These are phyloP conservation scores for Gillenia trifoliata DNA, from an alignment of 306 rosid species.

Conservation along the genomic window DNA sequence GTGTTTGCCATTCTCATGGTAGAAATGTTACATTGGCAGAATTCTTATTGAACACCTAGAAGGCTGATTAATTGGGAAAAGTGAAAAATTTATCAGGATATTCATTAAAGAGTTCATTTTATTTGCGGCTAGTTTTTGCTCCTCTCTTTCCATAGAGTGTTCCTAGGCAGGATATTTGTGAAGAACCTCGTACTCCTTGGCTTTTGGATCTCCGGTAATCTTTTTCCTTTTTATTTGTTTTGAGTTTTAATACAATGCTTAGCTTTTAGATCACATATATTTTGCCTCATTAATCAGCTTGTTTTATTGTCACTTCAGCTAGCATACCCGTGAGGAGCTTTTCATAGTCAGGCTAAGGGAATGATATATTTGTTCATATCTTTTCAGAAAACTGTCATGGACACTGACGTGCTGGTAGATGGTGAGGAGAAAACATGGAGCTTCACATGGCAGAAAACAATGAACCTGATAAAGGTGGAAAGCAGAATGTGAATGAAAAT, in stretches of 20 bases:
- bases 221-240: background rate
- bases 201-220: background rate
- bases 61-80: background rate
- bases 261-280: background rate
- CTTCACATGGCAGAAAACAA: slow-evolving; percentile 24
- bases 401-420: slow-evolving; percentile 28
- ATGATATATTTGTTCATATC: slow-evolving; percentile 3
- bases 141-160: background rate
- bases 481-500: slow-evolving; percentile 19
- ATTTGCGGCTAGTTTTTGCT: background rate
- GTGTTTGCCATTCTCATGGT: background rate
- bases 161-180: background rate
- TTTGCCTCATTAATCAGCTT: background rate
- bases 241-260: background rate
- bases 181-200: background rate
- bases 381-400: slow-evolving; percentile 1
- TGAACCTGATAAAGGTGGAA: slow-evolving; percentile 27
- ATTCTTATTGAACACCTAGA: background rate
- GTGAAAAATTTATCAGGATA: background rate
- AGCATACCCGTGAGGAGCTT: slow-evolving; percentile 18
- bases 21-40: background rate
- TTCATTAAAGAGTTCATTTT: background rate
- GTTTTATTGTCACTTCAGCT: background rate
- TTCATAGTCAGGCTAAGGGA: slow-evolving; percentile 32
- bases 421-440: slow-evolving; percentile 37